Evolutionary conservation across 1,284 basidiomycete species (phyloP).

Genomic region (Sanghuangporus baumii): DNA sequence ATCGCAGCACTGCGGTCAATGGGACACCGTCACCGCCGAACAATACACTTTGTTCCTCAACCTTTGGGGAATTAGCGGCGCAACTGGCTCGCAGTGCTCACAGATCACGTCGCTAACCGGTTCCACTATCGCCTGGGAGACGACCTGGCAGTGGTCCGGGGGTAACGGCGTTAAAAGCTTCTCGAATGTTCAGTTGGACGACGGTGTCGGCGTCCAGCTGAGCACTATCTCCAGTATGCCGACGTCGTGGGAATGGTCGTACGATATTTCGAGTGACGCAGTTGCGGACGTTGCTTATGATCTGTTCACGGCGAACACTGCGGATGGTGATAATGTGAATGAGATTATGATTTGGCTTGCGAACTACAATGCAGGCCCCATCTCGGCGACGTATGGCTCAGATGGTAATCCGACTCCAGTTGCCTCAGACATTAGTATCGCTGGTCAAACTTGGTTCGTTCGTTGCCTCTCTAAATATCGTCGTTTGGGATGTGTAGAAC

Average conservation of each 20-base stretch:
- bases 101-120: slow-evolving; percentile 40
- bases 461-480: too few relatives aligned
- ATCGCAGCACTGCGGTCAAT: slow-evolving; percentile 41
- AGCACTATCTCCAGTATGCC: slow-evolving; percentile 49
- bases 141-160: slow-evolving; percentile 50
- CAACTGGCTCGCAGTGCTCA: slow-evolving; percentile 53
- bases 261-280: slow-evolving; percentile 26
- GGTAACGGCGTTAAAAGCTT: slow-evolving; percentile 54
- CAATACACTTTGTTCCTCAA: slow-evolving; percentile 45
- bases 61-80: slow-evolving; percentile 45
- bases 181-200: slow-evolving; percentile 49
- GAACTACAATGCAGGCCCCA: slow-evolving; percentile 52
- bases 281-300: slow-evolving; percentile 58
- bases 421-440: slow-evolving; percentile 39
- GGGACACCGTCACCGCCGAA: slow-evolving; percentile 40
- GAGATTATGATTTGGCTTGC: slow-evolving; percentile 70
- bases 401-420: slow-evolving; percentile 44
- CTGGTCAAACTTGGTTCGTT: slow-evolving; percentile 43
- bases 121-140: slow-evolving; percentile 45
- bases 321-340: slow-evolving; percentile 46
- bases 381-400: slow-evolving; percentile 42
- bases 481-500: background rate
- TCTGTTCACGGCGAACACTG: slow-evolving; percentile 49
- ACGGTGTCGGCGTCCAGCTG: slow-evolving; percentile 47
- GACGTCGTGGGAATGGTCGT: slow-evolving; percentile 41